These are phyloP conservation scores for Ustilago esculenta DNA, from an alignment of 1,284 basidiomycete species.

Conservation along the genomic window DNA sequence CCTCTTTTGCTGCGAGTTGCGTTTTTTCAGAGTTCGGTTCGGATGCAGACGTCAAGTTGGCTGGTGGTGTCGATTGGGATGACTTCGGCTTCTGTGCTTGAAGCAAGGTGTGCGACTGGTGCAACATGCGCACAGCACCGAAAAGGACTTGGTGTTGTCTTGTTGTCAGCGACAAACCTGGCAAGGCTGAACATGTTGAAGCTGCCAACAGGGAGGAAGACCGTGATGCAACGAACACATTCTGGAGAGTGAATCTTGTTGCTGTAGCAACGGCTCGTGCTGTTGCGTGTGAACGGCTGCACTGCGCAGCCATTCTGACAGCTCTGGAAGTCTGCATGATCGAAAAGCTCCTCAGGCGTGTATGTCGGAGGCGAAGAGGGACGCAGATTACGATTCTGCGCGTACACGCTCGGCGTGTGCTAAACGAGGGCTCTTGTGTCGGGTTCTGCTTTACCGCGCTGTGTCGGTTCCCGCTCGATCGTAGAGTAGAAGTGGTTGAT, in stretches of 20 bases:
- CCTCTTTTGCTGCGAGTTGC: slow-evolving; percentile 7
- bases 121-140: slow-evolving; percentile 17
- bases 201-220: background rate
- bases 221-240: background rate
- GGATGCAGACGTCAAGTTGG: background rate
- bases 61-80: slow-evolving; percentile 5
- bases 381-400: too few species aligned
- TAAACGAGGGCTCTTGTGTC: too few species aligned
- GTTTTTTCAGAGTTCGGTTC: slow-evolving; percentile 5
- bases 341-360: background rate
- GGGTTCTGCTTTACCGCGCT: too few species aligned
- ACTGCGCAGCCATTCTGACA: slow-evolving; percentile 22
- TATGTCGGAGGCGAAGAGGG: background rate
- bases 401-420: too few species aligned
- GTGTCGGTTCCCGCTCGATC: too few species aligned
- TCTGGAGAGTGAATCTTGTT: background rate
- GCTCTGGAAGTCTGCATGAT: slow-evolving; percentile 26
- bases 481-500: background rate
- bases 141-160: slow-evolving; percentile 24
- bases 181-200: background rate
- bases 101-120: slow-evolving; percentile 21
- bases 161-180: background rate
- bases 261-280: slow-evolving; percentile 1
- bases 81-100: slow-evolving; percentile 17
- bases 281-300: slow-evolving; percentile 13